Evolutionary conservation across 2,329 filamentous ascomycete genomes (phyloP), one percentile per base, ranked within the genome.

Genomic region (Cladosporium austrohemisphaericum): DNA sequence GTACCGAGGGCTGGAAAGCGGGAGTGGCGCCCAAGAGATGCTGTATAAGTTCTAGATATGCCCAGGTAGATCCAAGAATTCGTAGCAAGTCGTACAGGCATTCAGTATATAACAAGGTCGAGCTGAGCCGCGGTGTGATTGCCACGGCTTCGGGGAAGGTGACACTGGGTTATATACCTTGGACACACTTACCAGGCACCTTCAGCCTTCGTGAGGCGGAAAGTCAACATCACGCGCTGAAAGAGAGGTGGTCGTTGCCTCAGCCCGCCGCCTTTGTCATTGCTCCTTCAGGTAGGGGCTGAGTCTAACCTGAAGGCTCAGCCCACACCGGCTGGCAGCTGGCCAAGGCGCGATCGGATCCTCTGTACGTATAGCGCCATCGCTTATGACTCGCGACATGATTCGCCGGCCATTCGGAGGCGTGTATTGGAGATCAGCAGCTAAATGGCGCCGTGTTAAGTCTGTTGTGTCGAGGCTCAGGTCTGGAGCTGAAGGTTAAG

Each of bases 201-300:
- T 31, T 19, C 23, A 23, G 44, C 23, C 25, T 46, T 6, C 8
- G n/a, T 10, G 32, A 9, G 5, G 9, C 32, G 9, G 26, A 33
- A 38, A 33, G 33, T 47, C 33, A 47, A 23, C 44, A 28, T 38
- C 33, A 38, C 33, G 32, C 38, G 33, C 33, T 47, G 23, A 38
- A 38, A 45, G 13, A 18, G 31, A 28, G 14, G 41, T 16, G 23
- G 41, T 26, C 29, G 32, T 23, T 37, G 33, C 23, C 43, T 35
- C 20, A 38, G 43, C 22, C 13, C 16, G 19, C 14, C 35, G 19
- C 14, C 35, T 29, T 37, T 31, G 31, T 46, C 23, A 16, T n/a
- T n/a, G n/a, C 44, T 47, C 44, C 44, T 38, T 47, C 44, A 36
- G 14, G 16, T 35, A 29, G 44, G 33, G 44, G 44, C 44, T 47